These are phyloP conservation scores for Backusella tuberculispora DNA, from an alignment of 192 early-diverging fungal species.

Conservation along the genomic window DNA sequence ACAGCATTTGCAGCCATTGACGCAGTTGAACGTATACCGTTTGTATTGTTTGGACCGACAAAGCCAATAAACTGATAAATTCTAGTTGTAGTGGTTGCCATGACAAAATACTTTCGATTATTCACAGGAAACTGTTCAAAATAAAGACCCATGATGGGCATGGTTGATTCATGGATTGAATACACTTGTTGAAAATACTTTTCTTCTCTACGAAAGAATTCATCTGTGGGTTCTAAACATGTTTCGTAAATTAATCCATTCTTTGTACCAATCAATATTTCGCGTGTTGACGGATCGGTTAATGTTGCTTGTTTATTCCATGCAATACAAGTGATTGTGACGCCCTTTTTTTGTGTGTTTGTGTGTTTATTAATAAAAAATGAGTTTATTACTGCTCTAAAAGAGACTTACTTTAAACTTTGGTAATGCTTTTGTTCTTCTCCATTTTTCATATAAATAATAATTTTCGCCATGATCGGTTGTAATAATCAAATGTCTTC, in stretches of 20 bases:
- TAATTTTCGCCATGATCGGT: conserved; percentile 91
- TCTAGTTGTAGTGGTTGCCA: conserved; percentile 82
- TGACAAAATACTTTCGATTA: conserved; percentile 76
- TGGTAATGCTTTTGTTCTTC: conserved; percentile 76
- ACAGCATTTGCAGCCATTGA: no score
- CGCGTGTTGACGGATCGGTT: conserved; percentile 68
- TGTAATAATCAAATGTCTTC: conserved; percentile 85
- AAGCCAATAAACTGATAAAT: conserved; percentile 92
- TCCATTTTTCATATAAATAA: conserved; percentile 88
- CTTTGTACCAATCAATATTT: conserved; percentile 84
- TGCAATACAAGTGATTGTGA: conserved; percentile 85
- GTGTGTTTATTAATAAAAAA: background rate
- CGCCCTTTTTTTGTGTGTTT: conserved; percentile 48
- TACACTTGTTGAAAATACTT: conserved; percentile 75
- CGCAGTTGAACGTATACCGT: background rate
- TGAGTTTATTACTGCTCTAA: background rate
- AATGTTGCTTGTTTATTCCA: conserved; percentile 74
- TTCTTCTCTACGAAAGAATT: conserved; percentile 76
- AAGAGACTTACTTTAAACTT: conserved; percentile 67
- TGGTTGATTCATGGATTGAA: conserved; percentile 66
- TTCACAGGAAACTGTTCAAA: conserved; percentile 81
- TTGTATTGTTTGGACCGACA: conserved; percentile 43
- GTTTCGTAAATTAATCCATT: conserved; percentile 91
- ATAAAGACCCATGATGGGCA: conserved; percentile 79
- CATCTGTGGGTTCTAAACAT: conserved; percentile 84